phyloP scores from a whole-genome alignment of 371 early-diverging fungal species.

The Chytridium lagenaria region DNA sequence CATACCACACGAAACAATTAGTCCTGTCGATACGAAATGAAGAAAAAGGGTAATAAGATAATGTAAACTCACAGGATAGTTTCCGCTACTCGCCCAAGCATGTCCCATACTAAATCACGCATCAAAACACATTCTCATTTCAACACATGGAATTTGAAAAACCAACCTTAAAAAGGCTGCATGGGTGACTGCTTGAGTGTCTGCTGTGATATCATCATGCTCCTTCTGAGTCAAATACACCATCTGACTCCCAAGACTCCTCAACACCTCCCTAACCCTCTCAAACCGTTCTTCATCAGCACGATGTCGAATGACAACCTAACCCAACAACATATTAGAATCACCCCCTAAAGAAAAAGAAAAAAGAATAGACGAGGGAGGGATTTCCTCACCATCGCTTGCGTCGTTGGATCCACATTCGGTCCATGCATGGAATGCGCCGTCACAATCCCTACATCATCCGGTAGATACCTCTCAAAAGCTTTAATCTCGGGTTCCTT shows the following conservation, averaged over 20 bases:
- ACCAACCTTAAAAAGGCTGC: slow-evolving; percentile 83
- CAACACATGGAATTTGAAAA: no score
- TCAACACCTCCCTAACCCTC: slow-evolving; percentile 68
- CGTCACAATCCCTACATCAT: slow-evolving; percentile 90
- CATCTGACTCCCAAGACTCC: slow-evolving; percentile 78
- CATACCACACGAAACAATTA: neutral
- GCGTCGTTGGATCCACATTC: slow-evolving; percentile 67
- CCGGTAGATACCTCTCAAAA: slow-evolving; percentile 82
- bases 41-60: neutral
- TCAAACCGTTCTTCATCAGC: slow-evolving; percentile 65
- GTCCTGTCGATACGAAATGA: neutral
- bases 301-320: slow-evolving; percentile 80
- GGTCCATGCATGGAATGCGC: slow-evolving; percentile 98
- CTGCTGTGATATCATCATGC: slow-evolving; percentile 95
- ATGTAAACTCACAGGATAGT: slow-evolving; percentile 17
- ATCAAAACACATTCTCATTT: slow-evolving; percentile 11
- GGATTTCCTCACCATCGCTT: slow-evolving; percentile 36
- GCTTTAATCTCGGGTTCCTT: slow-evolving; percentile 92
- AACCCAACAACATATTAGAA: no score
- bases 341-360: no score
- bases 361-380: no score
- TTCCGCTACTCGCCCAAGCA: slow-evolving; percentile 74
- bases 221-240: slow-evolving; percentile 80
- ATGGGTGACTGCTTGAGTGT: slow-evolving; percentile 97
- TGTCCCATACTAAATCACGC: slow-evolving; percentile 78